These are phyloP conservation scores for Pleoardoris graminearum DNA, from an alignment of 2,329 filamentous ascomycete species.

Conservation along the genomic window DNA sequence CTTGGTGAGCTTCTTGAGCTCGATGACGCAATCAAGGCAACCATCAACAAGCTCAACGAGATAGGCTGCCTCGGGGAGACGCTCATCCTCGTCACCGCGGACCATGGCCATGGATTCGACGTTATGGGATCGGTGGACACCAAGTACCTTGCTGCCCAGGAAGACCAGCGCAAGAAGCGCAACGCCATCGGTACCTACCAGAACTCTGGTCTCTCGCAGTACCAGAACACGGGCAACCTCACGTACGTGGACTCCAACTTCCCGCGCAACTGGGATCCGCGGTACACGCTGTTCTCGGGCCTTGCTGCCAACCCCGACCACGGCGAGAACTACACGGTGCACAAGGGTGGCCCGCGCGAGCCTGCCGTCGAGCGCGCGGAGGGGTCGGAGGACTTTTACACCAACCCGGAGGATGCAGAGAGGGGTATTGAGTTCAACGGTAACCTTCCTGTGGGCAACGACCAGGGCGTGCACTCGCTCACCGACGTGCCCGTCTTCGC, in stretches of 20 bases:
- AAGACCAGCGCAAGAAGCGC: slow-evolving; percentile 71
- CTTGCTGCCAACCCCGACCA: slow-evolving; percentile 72
- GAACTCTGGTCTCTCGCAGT: slow-evolving; percentile 74
- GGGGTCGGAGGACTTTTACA: slow-evolving; percentile 62
- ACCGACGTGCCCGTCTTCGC: slow-evolving; percentile 65
- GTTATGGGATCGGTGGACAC: slow-evolving; percentile 84
- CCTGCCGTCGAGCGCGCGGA: slow-evolving; percentile 62
- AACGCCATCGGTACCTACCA: slow-evolving; percentile 74
- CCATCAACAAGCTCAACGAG: slow-evolving; percentile 68
- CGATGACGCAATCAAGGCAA: slow-evolving; percentile 79
- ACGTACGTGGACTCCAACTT: slow-evolving; percentile 76
- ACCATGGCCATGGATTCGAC: slow-evolving; percentile 88
- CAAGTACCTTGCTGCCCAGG: slow-evolving; percentile 69
- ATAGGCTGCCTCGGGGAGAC: slow-evolving; percentile 73
- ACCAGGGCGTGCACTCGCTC: slow-evolving; percentile 56
- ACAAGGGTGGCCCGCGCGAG: slow-evolving; percentile 65
- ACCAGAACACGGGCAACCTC: slow-evolving; percentile 64
- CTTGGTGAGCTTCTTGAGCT: slow-evolving; percentile 84
- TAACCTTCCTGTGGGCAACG: slow-evolving; percentile 65
- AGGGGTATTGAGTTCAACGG: slow-evolving; percentile 76
- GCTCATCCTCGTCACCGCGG: slow-evolving; percentile 78
- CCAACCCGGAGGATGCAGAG: slow-evolving; percentile 67
- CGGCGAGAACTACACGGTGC: slow-evolving; percentile 75
- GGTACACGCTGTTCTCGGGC: slow-evolving; percentile 78
- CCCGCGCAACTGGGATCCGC: slow-evolving; percentile 81